Evolutionary conservation across 495 filamentous ascomycete species (phyloP).

Genomic region (Usnea hakonensis): DNA sequence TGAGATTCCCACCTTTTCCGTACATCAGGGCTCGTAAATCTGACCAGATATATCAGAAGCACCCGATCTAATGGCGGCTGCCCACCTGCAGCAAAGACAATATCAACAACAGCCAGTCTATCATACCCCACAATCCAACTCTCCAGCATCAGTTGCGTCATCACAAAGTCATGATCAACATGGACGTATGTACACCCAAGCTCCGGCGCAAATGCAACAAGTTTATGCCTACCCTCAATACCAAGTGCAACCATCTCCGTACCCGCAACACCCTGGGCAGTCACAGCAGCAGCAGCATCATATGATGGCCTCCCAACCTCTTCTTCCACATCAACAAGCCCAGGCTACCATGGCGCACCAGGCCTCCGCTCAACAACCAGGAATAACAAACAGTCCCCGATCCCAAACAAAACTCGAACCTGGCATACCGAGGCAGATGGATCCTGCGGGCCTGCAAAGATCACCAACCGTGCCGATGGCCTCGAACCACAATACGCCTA

Average conservation of each 20-base stretch:
- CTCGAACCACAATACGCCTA: conserved; percentile 35
- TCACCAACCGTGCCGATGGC: conserved; percentile 49
- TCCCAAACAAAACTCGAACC: conserved; percentile 52
- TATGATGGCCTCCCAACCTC: conserved; percentile 38
- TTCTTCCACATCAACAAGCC: conserved; percentile 26
- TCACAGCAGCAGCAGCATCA: conserved; percentile 25
- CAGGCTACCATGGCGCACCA: conserved; percentile 34
- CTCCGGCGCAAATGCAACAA: conserved; percentile 47
- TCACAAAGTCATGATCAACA: conserved; percentile 84
- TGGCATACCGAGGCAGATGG: conserved; percentile 16
- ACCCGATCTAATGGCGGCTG: conserved; percentile 88
- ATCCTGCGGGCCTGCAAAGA: conserved; percentile 44
- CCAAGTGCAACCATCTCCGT: conserved; percentile 49
- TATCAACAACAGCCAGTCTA: conserved; percentile 73
- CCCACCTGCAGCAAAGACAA: conserved; percentile 70
- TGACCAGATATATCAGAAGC: conserved; percentile 48
- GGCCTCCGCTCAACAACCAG: conserved; percentile 29
- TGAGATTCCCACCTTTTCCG: not conserved
- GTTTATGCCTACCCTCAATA: conserved; percentile 51
- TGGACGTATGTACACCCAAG: conserved; percentile 69
- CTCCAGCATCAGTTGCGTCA: conserved; percentile 91
- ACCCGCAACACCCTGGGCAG: conserved; percentile 15
- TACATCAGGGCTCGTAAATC: conserved; percentile 1
- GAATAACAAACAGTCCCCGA: conserved; percentile 54
- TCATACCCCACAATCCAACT: conserved; percentile 92